A percentile compares a stretch with the other conserved stretches of the same genome.
phyloP scores from a whole-genome alignment of 352 stramenopile species.

The Phytophthora pseudosyringae region DNA sequence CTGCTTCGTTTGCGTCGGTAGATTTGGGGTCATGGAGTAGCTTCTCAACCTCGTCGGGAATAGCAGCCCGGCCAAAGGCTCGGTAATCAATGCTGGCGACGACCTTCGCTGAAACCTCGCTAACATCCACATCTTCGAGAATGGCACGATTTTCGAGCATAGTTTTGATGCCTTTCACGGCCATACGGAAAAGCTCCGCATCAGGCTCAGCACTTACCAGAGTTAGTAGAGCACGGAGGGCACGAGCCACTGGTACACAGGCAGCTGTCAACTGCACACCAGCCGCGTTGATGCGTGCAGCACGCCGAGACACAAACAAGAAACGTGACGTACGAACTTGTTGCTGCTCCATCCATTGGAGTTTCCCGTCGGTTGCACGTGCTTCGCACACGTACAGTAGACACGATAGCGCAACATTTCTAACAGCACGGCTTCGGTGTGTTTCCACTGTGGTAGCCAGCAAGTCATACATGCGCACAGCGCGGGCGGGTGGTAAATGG shows the following conservation, averaged over 20 bases:
- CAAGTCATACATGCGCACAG: constrained; percentile 85
- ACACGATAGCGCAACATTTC: constrained; percentile 66
- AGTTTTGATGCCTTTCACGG: constrained; percentile 63
- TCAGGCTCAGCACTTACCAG: constrained; percentile 80
- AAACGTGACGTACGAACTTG: constrained; percentile 79
- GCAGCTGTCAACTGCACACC: constrained; percentile 41
- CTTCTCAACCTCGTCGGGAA: constrained; percentile 60
- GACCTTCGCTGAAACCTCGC: constrained; percentile 77
- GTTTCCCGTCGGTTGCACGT: constrained; percentile 55
- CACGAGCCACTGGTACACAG: constrained; percentile 66
- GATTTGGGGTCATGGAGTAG: constrained; percentile 32
- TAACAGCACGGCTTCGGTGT: constrained; percentile 69
- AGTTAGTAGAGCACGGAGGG: constrained; percentile 70
- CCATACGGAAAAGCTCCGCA: constrained; percentile 74
- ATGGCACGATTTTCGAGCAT: constrained; percentile 88
- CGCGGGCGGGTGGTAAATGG: constrained; percentile 69
- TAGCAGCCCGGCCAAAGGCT: constrained; percentile 79
- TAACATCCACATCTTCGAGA: constrained; percentile 86
- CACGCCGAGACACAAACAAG: constrained; percentile 59
- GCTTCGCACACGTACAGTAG: constrained; percentile 77
- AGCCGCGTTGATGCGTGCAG: constrained; percentile 39
- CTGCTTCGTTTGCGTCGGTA: constrained; percentile 4
- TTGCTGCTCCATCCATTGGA: constrained; percentile 70
- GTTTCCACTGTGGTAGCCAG: constrained; percentile 70
- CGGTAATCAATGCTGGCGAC: constrained; percentile 85